phyloP scores from a whole-genome alignment of 257 asterid species.

The Nicotiana attenuata region DNA sequence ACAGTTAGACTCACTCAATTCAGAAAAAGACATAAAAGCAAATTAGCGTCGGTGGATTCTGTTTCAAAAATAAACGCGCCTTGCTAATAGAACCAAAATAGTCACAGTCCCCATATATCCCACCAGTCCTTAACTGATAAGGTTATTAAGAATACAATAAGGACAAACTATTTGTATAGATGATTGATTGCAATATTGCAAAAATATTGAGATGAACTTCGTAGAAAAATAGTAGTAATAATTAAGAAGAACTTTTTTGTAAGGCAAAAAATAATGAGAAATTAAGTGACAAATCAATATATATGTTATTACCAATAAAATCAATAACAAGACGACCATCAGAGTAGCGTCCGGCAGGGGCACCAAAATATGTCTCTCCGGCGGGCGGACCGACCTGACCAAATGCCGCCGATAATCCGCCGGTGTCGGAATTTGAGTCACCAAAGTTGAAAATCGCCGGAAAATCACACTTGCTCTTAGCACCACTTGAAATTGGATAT shows the following conservation, averaged over 20 bases:
- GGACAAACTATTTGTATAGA: too few relatives aligned
- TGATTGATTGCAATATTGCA: neutral
- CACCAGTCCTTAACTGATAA: neutral
- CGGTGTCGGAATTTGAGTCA: slow-evolving; percentile 95
- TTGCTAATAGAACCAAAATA: neutral
- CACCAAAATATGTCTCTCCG: slow-evolving; percentile 72
- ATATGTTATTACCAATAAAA: slow-evolving; percentile 35
- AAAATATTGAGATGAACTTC: neutral
- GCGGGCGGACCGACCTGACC: slow-evolving; percentile 81
- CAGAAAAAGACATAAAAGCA: neutral
- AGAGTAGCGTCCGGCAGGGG: slow-evolving; percentile 79
- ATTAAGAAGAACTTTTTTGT: neutral
- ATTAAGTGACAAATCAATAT: neutral
- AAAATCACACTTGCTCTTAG: slow-evolving; percentile 36
- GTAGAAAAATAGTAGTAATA: neutral
- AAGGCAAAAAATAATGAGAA: neutral
- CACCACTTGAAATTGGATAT: neutral
- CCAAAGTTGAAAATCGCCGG: slow-evolving; percentile 92
- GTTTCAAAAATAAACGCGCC: neutral
- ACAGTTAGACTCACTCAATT: neutral
- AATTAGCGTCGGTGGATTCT: slow-evolving; percentile 5
- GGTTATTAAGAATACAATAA: neutral
- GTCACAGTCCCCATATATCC: neutral
- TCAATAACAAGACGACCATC: slow-evolving; percentile 83
- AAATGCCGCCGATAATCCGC: slow-evolving; percentile 88